Evolutionary conservation across 2,329 filamentous ascomycete species (phyloP).

Genomic region (Chalara sp.): DNA sequence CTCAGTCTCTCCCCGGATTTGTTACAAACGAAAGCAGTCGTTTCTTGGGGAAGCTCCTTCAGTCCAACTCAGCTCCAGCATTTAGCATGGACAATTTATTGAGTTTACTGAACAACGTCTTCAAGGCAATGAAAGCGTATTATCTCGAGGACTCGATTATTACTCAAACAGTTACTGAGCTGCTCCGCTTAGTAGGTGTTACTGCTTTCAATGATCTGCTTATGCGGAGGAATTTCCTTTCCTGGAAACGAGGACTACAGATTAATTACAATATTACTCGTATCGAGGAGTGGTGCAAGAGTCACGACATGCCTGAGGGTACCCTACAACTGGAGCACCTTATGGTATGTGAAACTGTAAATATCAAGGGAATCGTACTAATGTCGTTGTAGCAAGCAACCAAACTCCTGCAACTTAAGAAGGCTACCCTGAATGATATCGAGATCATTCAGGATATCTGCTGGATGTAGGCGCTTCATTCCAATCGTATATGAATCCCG

Average conservation of each 20-base stretch:
- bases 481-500: background rate
- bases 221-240: constrained; percentile 97
- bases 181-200: constrained; percentile 87
- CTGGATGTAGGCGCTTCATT: constrained; percentile 80
- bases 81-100: constrained; percentile 99
- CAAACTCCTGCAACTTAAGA: constrained; percentile 96
- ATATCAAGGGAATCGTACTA: constrained; percentile 23
- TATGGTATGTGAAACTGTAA: constrained; percentile 56
- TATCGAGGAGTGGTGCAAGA: constrained; percentile 99
- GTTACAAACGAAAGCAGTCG: constrained; percentile 98
- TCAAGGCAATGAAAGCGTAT: constrained; percentile 98
- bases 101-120: constrained; percentile 91
- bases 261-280: constrained; percentile 99
- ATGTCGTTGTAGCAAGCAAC: constrained; percentile 70
- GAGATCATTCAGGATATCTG: constrained; percentile 99
- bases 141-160: constrained; percentile 96
- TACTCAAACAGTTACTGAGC: constrained; percentile 89
- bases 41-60: constrained; percentile 93
- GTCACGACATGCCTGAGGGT: constrained; percentile 98
- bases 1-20: constrained; percentile 94
- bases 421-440: constrained; percentile 97
- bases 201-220: constrained; percentile 97
- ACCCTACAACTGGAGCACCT: constrained; percentile 95
- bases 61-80: constrained; percentile 83
- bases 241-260: constrained; percentile 97